Conservation (phyloP, 371 early-diverging fungal genomes). For the Cokeromyces recurvatus region DNA sequence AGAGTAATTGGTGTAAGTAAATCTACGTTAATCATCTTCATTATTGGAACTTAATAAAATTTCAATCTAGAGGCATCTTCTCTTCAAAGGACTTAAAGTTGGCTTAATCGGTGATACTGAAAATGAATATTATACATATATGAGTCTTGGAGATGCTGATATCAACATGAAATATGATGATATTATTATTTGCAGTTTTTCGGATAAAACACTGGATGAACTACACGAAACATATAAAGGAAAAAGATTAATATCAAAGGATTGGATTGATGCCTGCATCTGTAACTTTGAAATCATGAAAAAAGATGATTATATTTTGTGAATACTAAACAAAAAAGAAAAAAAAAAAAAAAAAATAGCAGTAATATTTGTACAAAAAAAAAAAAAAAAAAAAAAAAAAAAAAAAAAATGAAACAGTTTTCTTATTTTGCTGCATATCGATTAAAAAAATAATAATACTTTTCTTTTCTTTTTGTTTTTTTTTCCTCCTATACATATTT, state of each 20-base stretch:
- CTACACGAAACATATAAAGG: background rate
- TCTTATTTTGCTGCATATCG: too few relatives aligned
- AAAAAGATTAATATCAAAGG: background rate
- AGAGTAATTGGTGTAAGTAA: background rate
- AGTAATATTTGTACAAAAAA: too few relatives aligned
- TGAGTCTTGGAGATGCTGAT: conserved; percentile 3
- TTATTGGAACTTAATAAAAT: background rate
- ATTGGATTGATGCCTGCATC: conserved; percentile 14
- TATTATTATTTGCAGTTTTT: conserved; percentile 6
- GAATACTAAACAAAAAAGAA: too few relatives aligned
- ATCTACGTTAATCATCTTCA: background rate
- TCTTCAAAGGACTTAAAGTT: conserved; percentile 4
- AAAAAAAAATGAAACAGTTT: too few relatives aligned
- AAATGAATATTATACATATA: background rate
- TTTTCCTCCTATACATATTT: background rate
- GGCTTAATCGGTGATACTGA: conserved; percentile 4
- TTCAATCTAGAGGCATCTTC: conserved; percentile 7
- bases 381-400: too few relatives aligned
- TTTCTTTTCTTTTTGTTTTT: background rate
- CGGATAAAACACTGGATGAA: background rate
- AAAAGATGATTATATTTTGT: conserved; percentile 6
- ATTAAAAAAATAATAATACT: too few relatives aligned
- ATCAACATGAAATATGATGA: background rate
- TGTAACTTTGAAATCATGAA: conserved; percentile 9
- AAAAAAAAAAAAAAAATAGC: too few relatives aligned